Base-by-base conservation (phyloP, 768 basidiomycete genomes). In the Calvatia gigantea region DNA sequence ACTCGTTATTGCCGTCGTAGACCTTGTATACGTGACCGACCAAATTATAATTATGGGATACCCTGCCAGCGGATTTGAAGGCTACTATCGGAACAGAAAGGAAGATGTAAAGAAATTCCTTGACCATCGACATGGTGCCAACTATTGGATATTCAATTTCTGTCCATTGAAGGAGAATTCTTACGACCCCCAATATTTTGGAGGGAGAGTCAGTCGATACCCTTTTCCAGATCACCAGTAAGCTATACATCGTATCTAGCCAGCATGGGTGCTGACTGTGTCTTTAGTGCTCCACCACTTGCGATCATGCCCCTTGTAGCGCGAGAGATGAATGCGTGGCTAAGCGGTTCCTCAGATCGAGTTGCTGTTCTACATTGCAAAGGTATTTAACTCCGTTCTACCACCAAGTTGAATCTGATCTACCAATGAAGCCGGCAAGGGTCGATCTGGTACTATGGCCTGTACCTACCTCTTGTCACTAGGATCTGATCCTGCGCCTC, bases 201-300 rank as follows among this genome's bases (percentile, higher is more conserved):
- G 80, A 11, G 84, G 85, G 6, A 75, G 89, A 38, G 87, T 93
- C 15, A 91, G 87, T 62, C 74, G 92, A 49, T 94, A 88, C 64
- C 93, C 93, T 0, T 94, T 91, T 65, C 93, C 93, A 19, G 93
- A 95, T 65, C 93, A 95, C 65, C 89, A 94, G 85, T 90, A 60
- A 69, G 88, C 77, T 43, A 12, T 48, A 5, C 6, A 25, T 38
- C 23, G 21, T 53, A 9, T 14, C n/a, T 46, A 12, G 1, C 11
- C 15, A 19, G 23, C n/a, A 27, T 29, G 19, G 28, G 15, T 19
- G 38, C 6, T 35, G 0, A 29, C 2, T 38, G 7, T 38, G 25
- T 52, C 5, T 17, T 14, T 59, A 89, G 87, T 67, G 85, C 87
- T 3, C 91, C 93, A 1, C 92, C 93, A 0, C 71, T 94, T 17